phyloP scores from a whole-genome alignment of 768 basidiomycete species.

The Nidularia pulvinata region DNA sequence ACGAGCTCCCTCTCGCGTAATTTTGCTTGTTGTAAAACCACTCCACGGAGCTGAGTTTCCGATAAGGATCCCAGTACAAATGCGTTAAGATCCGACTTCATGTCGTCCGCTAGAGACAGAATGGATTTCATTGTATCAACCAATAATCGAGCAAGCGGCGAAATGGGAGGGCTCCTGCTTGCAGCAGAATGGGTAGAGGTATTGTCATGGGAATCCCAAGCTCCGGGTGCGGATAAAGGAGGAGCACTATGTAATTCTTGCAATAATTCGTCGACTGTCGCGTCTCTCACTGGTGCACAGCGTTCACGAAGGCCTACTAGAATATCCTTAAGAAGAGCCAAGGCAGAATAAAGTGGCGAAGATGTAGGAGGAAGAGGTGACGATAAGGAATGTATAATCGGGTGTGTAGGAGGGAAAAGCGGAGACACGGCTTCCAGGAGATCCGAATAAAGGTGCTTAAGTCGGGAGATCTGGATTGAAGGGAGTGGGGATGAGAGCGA shows the following conservation, averaged over 20 bases:
- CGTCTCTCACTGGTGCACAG: constrained; percentile 69
- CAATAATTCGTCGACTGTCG: constrained; percentile 44
- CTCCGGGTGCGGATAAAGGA: constrained; percentile 22
- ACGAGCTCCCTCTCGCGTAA: constrained; percentile 53
- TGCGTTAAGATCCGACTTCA: constrained; percentile 70
- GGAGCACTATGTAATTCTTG: constrained; percentile 12
- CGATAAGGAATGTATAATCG: constrained; percentile 48
- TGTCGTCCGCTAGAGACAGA: constrained; percentile 52
- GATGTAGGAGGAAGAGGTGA: constrained; percentile 68
- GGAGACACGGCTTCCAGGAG: constrained; percentile 46
- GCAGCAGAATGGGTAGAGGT: no score
- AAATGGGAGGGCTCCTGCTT: neutral
- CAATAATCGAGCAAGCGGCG: constrained; percentile 45
- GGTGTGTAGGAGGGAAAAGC: constrained; percentile 58
- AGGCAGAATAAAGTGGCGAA: constrained; percentile 59
- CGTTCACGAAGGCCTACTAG: constrained; percentile 52
- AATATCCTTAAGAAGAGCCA: constrained; percentile 54
- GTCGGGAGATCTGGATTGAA: constrained; percentile 54
- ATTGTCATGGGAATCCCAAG: no score
- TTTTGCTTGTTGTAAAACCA: constrained; percentile 54
- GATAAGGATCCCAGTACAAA: constrained; percentile 67
- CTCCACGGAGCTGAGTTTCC: constrained; percentile 52
- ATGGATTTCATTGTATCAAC: constrained; percentile 45
- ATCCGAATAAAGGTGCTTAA: constrained; percentile 58
- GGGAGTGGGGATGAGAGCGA: constrained; percentile 59